A percentile compares a stretch with the other conserved stretches of the same genome.
Evolutionary conservation across 2,329 filamentous ascomycete species (phyloP).

Genomic region (Bisporella sp.): DNA sequence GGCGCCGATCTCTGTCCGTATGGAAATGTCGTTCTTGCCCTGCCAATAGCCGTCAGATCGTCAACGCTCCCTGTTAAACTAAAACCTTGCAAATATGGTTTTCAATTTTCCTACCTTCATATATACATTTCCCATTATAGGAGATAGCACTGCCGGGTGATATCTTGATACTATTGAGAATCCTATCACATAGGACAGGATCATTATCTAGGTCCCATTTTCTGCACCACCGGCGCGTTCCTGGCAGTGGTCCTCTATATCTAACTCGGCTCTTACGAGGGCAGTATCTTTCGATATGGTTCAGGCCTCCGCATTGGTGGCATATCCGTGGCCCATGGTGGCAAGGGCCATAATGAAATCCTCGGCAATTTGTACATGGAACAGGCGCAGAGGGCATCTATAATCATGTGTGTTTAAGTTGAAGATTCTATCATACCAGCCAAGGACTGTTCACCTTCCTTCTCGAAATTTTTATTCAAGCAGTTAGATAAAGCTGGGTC

Average conservation of each 20-base stretch:
- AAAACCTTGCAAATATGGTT: too few species aligned
- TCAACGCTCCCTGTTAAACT: too few species aligned
- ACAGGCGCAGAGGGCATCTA: neutral
- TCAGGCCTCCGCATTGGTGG: conserved; percentile 11
- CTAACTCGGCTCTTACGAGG: conserved; percentile 6
- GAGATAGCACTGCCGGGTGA: conserved; percentile 17
- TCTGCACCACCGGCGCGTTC: conserved; percentile 15
- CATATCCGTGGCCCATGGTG: conserved; percentile 10
- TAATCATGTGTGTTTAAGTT: too few species aligned
- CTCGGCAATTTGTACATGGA: conserved; percentile 16
- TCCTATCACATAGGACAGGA: conserved; percentile 8
- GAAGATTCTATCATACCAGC: too few species aligned
- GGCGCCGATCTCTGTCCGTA: neutral
- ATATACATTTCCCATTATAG: conserved; percentile 16
- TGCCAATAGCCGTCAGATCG: too few species aligned
- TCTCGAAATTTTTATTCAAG: too few species aligned
- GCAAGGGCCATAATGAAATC: conserved; percentile 18
- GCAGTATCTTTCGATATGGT: conserved; percentile 19
- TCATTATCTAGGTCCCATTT: conserved; percentile 13
- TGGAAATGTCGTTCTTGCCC: too few species aligned
- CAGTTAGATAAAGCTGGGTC: too few species aligned
- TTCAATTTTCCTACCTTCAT: conserved; percentile 6
- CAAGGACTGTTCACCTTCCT: too few species aligned
- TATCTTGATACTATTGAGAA: conserved; percentile 17
- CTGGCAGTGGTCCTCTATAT: conserved; percentile 13